Evolutionary conservation across 2,329 filamentous ascomycete genomes (phyloP), one percentile per base, ranked within the genome.

Genomic region (Arthrocladium fulminans): DNA sequence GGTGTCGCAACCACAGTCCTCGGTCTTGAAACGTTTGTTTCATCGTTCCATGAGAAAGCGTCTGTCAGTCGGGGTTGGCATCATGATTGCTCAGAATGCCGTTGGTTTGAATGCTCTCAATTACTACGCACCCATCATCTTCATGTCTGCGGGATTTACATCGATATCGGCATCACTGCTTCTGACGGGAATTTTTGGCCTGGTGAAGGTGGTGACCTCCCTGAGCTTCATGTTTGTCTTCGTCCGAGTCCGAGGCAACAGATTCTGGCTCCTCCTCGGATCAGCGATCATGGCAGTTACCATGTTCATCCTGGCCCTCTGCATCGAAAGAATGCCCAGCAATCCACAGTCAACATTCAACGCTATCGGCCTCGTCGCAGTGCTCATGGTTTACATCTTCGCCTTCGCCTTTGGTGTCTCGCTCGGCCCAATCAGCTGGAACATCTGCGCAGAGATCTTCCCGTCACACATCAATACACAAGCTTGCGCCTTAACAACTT

Each of bases 1-100:
- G 8, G 8, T n/a, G 3, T 8, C 13, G 7, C 25, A 40, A 55
- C 68, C 22, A 62, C 67, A 8, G 66, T 69, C 48, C 67, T 63
- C 65, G 9, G 65, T 69, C 15, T 62, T 71, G 24, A 63, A 68
- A 10, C 69, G 70, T 48, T 68, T 71, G 47, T 51, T 61, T n/a
- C 58, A 27, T 15, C 23, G 39, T n/a, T 41, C 49, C 8, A 38
- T 51, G 8, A 27, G 48, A 12, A 53, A 46, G 20, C 38, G 51
- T 2, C 32, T 53, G 15, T 20, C 32, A 5, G 50, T 54, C 22
- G 52, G 52, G 2, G 44, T 48, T 12, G 46, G 49, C 13, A 30
- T 54, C n/a, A 50, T 54, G 39, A 47, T 54, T 27, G 34, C 43
- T 15, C 52, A 54, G 38, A 54, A 54, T 27, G 25, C 45, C 22